Evolutionary conservation across 768 basidiomycete genomes (phyloP).

Genomic region (Leccinum truebloodii): DNA sequence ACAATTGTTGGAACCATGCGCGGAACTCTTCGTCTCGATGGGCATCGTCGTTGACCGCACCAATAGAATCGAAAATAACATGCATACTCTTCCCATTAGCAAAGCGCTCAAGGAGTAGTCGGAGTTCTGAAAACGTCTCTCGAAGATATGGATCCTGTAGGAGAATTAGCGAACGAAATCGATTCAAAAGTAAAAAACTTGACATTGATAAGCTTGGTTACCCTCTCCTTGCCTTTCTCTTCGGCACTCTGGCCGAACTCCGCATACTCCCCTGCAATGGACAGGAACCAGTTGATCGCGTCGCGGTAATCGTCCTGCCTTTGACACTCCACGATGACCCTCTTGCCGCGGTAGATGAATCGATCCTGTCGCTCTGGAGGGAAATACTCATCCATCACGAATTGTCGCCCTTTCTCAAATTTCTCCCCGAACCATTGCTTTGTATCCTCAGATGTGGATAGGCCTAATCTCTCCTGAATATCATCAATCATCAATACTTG

Average conservation of each 20-base stretch:
- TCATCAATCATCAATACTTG: too few relatives aligned
- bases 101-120: slow-evolving; percentile 87
- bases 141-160: slow-evolving; percentile 56
- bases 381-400: slow-evolving; percentile 82
- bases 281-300: slow-evolving; percentile 72
- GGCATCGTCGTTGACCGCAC: slow-evolving; percentile 73
- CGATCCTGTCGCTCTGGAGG: slow-evolving; percentile 89
- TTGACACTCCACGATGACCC: slow-evolving; percentile 92
- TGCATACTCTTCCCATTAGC: slow-evolving; percentile 73
- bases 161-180: slow-evolving; percentile 15
- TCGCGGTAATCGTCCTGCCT: slow-evolving; percentile 89
- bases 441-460: slow-evolving; percentile 60
- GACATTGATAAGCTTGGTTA: slow-evolving; percentile 16
- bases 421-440: slow-evolving; percentile 57
- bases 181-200: background rate
- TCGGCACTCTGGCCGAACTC: slow-evolving; percentile 46
- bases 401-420: slow-evolving; percentile 59
- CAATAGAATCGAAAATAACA: slow-evolving; percentile 66
- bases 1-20: slow-evolving; percentile 67
- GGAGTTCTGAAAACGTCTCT: slow-evolving; percentile 60
- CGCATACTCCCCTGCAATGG: slow-evolving; percentile 62
- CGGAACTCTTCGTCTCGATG: slow-evolving; percentile 72
- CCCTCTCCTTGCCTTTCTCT: slow-evolving; percentile 34
- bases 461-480: slow-evolving; percentile 43
- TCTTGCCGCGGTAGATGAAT: slow-evolving; percentile 92